Evolutionary conservation across 805 yeast genomes (phyloP), one percentile per base, ranked within the genome.

Genomic region (Candida tammaniensis): DNA sequence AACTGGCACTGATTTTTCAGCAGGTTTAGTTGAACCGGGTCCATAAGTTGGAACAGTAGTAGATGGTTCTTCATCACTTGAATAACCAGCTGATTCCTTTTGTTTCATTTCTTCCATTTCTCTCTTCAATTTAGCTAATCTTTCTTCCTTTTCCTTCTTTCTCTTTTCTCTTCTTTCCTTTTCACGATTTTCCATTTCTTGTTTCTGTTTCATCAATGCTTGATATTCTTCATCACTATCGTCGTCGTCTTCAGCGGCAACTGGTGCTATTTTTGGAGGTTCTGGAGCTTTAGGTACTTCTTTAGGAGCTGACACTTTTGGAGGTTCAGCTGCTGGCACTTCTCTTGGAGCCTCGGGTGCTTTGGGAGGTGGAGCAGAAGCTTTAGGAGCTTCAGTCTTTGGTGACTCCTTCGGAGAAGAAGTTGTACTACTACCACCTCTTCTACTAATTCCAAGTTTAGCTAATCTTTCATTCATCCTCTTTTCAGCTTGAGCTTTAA

Each of bases 381-480:
- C 12, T 16, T 23, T 20, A 12, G 27, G 30, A 4, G 15, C n/a
- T 13, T 37, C 24, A 11, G 19, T 18, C 25, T 13, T 12, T 17
- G 35, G 15, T n/a, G 13, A 21, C 8, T 12, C n/a, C 4, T 18
- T 18, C 11, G 29, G 22, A 16, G 36, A 27, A 13, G 8, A 23
- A 17, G 27, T 31, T 19, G 36, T 26, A 23, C 19, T 28, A 17
- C 24, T 15, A 3, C 29, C 38, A 12, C 47, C 43, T 41, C 52
- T 54, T 38, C 62, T 59, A 52, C 78, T 65, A 39, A 86, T 74
- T 3, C 95, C 95, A 38, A 87, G 69, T 42, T 80, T 83, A 3
- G 94, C 95, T 49, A 87, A 68, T 48, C 87, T 71, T 49, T 85
- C 95, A 41, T 79, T 80, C 96, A 88, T 87, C 58, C 85, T 75